Evolutionary conservation across 305 asterid species (phyloP), one percentile per base, ranked within the genome.

Genomic region (Solanum hybrid): DNA sequence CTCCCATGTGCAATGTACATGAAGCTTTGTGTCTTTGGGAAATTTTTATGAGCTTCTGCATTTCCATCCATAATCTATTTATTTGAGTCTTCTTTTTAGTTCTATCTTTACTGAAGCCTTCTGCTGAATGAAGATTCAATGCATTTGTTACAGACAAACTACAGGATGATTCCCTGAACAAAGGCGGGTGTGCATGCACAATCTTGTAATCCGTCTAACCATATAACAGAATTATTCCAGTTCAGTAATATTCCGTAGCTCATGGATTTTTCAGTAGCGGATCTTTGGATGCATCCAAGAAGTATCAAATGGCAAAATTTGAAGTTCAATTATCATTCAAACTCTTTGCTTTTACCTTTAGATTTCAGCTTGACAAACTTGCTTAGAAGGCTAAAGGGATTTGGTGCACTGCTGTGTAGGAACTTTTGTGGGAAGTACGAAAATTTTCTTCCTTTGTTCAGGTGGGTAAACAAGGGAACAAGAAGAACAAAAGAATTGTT

Each of bases 181-280:
- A 94, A 88, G 94, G 94, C 29, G 93, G 97, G 69, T 95, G 98
- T 92, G 93, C 93, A 77, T 95, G 98, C 93, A 36, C 94, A 87
- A 95, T 95, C 91, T 93, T 96, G 93, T 96, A 88, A 90, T 92
- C 46, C 86, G 74, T 73, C 87, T 31, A 28, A 36, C 71, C 28
- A 28, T 26, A 89, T 22, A 33, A 69, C 84, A 67, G 34, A 61
- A 86, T 57, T 89, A 90, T 79, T 57, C 80, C 90, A 86, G 86
- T 86, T 73, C 61, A 61, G 86, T 88, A 24, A 84, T 87, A 34
- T 89, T 24, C 69, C 74, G 5, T 78, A 79, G 34, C 35, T 78
- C 77, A 26, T 78, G 57, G 79, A 80, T 78, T 89, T 24, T n/a
- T 29, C 75, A 64, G 78, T 86, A 86, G 78, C 24, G 9, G 26